phyloP scores from a whole-genome alignment of 148 eudicot species.

The Camellia granthamiana region DNA sequence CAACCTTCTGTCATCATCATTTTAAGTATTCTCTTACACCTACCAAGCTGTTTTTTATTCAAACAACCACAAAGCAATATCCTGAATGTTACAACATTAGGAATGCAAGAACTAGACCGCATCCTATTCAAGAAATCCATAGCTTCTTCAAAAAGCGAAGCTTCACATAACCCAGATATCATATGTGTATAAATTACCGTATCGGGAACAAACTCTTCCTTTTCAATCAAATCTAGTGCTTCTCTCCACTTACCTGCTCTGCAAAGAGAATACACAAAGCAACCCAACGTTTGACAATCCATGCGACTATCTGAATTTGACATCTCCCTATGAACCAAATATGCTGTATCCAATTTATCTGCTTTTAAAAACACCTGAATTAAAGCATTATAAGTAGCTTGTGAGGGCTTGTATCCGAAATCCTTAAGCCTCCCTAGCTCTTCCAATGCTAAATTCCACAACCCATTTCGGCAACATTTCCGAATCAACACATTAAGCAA shows the following conservation, averaged over 20 bases:
- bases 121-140: constrained; percentile 76
- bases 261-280: constrained; percentile 57
- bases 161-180: constrained; percentile 93
- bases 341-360: constrained; percentile 56
- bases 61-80: constrained; percentile 76
- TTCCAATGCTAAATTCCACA: constrained; percentile 87
- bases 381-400: constrained; percentile 67
- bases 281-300: constrained; percentile 51
- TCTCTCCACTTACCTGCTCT: constrained; percentile 80
- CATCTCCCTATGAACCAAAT: constrained; percentile 75
- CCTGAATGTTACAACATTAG: constrained; percentile 76
- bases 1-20: constrained; percentile 97
- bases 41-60: constrained; percentile 65
- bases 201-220: constrained; percentile 75
- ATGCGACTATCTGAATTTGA: constrained; percentile 41
- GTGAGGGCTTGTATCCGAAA: constrained; percentile 74
- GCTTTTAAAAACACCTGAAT: constrained; percentile 67
- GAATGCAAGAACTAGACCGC: constrained; percentile 70
- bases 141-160: constrained; percentile 90
- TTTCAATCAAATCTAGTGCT: constrained; percentile 65
- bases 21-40: constrained; percentile 75
- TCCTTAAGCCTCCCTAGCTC: constrained; percentile 89
- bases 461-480: constrained; percentile 65
- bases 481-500: constrained; percentile 65
- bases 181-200: constrained; percentile 73